Conservation (phyloP, 1,284 basidiomycete genomes). For the Malassezia vespertilionis region DNA sequence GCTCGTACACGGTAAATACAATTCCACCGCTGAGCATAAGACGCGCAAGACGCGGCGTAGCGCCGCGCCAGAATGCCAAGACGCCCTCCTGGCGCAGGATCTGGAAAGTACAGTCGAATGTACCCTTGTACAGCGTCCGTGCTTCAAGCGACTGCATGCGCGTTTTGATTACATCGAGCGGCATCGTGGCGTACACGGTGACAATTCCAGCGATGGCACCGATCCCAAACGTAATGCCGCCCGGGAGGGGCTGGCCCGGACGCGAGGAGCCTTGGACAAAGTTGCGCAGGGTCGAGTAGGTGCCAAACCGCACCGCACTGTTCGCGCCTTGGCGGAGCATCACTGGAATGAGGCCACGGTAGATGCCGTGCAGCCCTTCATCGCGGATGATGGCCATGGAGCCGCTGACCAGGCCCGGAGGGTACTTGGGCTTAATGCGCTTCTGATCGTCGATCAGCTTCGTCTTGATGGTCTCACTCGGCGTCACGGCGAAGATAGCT, state of each 20-base stretch:
- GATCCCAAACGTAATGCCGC: conserved; percentile 81
- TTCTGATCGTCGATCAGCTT: conserved; percentile 93
- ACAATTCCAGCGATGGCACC: conserved; percentile 86
- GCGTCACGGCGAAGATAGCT: conserved; percentile 87
- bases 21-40: conserved; percentile 78
- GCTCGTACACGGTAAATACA: conserved; percentile 64
- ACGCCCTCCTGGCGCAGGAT: conserved; percentile 60
- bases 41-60: conserved; percentile 53
- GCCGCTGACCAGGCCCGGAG: conserved; percentile 73
- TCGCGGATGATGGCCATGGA: conserved; percentile 68
- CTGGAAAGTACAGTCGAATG: conserved; percentile 68
- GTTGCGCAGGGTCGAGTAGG: conserved; percentile 75
- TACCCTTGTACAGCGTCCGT: conserved; percentile 70
- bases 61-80: conserved; percentile 84
- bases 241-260: conserved; percentile 73
- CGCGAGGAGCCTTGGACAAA: conserved; percentile 71
- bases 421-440: conserved; percentile 66
- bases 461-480: conserved; percentile 99
- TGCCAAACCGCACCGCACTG: conserved; percentile 91
- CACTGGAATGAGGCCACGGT: conserved; percentile 85
- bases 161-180: conserved; percentile 70
- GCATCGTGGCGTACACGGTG: conserved; percentile 60
- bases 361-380: conserved; percentile 69
- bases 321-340: conserved; percentile 97
- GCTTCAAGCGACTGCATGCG: conserved; percentile 90